phyloP scores from a whole-genome alignment of 140 eudicot genomes.

The Ambrosia hybrid region DNA sequence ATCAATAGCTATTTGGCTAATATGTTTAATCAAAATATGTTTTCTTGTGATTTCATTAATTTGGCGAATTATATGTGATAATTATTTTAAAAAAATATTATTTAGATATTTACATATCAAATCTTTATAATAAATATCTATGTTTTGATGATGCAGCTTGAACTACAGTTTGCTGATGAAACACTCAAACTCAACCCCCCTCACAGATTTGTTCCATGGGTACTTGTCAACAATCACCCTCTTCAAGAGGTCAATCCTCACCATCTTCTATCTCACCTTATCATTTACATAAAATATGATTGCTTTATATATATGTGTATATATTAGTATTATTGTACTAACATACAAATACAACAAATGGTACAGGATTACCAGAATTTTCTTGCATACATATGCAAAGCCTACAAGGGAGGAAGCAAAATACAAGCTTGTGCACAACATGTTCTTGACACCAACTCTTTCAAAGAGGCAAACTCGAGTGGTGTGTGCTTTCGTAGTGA shows the following conservation, averaged over 20 bases:
- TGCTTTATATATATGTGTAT: neutral
- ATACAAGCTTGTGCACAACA: conserved; percentile 50
- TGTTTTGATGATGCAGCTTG: conserved; percentile 54
- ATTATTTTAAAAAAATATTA: neutral
- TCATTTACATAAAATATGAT: neutral
- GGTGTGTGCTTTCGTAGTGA: conserved; percentile 35
- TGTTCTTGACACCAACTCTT: conserved; percentile 16
- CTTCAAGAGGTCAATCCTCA: conserved; percentile 53
- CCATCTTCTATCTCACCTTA: conserved; percentile 9
- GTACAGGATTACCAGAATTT: conserved; percentile 73
- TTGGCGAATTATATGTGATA: too few relatives aligned
- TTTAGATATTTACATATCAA: neutral
- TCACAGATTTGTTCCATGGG: conserved; percentile 91
- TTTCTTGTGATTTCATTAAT: too few relatives aligned
- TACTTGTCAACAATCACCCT: conserved; percentile 64
- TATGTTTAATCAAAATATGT: neutral
- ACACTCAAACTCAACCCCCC: conserved; percentile 69
- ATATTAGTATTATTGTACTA: neutral
- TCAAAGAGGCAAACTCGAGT: conserved; percentile 25
- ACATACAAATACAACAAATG: conserved; percentile 6
- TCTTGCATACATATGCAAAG: conserved; percentile 64
- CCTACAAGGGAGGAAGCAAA: conserved; percentile 51
- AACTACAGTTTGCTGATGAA: conserved; percentile 56
- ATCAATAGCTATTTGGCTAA: neutral
- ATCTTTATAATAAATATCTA: neutral